Conservation (phyloP, 345 rosid species). For the Acer campestre region DNA sequence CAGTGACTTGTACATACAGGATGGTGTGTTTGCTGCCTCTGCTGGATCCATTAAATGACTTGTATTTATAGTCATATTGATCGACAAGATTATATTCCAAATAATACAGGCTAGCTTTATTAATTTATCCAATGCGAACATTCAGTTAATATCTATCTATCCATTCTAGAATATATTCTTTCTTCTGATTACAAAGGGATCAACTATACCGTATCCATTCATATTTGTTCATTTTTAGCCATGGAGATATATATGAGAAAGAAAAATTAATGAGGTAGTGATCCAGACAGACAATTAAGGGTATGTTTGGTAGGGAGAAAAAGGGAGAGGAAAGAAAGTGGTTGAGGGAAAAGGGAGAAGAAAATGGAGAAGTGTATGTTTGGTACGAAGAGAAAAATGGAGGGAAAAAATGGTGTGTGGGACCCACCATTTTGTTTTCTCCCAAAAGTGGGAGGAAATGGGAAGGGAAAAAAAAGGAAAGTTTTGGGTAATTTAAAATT, state of each 20-base stretch:
- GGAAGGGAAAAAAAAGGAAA: no score
- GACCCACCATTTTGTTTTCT: no score
- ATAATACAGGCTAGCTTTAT: not conserved
- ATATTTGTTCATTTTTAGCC: constrained; percentile 6
- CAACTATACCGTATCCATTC: constrained; percentile 5
- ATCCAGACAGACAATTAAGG: no score
- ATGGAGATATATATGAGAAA: not conserved
- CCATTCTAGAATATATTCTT: constrained; percentile 20
- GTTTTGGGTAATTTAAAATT: no score
- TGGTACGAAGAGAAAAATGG: no score
- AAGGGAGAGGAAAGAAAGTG: no score
- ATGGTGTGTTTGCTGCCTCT: not conserved
- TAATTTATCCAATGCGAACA: not conserved
- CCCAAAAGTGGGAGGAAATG: no score
- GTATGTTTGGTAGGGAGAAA: no score
- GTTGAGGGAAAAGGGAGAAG: no score
- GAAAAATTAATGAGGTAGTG: not conserved
- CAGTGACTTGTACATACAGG: not conserved
- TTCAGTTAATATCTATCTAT: not conserved
- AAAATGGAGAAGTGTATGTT: no score
- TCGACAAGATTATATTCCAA: not conserved
- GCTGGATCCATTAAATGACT: not conserved
- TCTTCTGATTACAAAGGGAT: constrained; percentile 8
- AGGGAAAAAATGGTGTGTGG: no score
- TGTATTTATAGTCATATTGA: constrained; percentile 31